These are phyloP conservation scores for Rhodotorula babjevae DNA, from an alignment of 768 basidiomycete species.

Conservation along the genomic window DNA sequence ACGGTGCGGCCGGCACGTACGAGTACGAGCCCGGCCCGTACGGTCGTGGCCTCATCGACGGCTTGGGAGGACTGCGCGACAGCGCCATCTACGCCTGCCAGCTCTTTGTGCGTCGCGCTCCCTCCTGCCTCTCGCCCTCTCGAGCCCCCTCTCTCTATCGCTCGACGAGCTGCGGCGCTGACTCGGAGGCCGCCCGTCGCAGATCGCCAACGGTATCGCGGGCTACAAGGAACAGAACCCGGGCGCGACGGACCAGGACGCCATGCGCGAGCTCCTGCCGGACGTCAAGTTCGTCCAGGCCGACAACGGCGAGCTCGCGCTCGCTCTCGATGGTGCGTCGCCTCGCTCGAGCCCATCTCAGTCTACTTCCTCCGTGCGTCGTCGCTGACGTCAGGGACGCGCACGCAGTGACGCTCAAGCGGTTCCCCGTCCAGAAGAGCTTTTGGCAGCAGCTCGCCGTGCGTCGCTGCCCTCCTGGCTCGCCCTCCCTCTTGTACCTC, in stretches of 20 bases:
- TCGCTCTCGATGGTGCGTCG: constrained; percentile 38
- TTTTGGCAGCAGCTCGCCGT: constrained; percentile 37
- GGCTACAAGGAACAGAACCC: constrained; percentile 39
- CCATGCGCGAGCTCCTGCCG: constrained; percentile 34
- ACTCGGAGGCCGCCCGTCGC: not conserved
- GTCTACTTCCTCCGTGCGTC: too few relatives aligned
- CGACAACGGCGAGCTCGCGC: constrained; percentile 29
- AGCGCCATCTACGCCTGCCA: constrained; percentile 38
- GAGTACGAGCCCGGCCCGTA: constrained; percentile 27
- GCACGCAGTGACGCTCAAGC: constrained; percentile 35
- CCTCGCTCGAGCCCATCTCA: too few relatives aligned
- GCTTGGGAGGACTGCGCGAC: constrained; percentile 40
- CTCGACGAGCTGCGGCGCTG: not conserved
- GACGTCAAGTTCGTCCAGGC: constrained; percentile 27
- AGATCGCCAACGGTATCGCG: constrained; percentile 35
- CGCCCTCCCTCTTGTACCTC: too few relatives aligned
- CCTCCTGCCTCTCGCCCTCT: too few relatives aligned
- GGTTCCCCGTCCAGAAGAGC: constrained; percentile 39
- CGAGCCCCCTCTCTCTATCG: too few relatives aligned
- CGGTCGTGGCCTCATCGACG: constrained; percentile 41
- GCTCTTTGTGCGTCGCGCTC: constrained; percentile 29
- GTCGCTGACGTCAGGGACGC: too few relatives aligned
- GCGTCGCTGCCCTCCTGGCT: not conserved
- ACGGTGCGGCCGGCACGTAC: constrained; percentile 20
- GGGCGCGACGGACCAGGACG: constrained; percentile 31